phyloP scores from a whole-genome alignment of 306 rosid species.

The Quillaja saponaria region DNA sequence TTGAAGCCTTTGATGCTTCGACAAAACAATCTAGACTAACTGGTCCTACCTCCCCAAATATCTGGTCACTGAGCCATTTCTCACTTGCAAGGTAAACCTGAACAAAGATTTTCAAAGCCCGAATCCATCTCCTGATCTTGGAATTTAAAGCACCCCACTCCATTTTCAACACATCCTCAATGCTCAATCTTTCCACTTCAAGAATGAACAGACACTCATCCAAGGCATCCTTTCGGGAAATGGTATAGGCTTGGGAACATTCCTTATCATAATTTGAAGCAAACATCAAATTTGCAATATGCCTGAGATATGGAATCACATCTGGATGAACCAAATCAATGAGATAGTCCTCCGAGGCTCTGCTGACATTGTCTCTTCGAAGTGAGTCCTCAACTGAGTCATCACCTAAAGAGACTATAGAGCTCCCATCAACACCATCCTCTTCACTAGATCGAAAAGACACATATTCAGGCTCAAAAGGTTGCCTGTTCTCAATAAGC shows the following conservation, averaged over 20 bases:
- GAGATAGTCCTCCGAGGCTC: slow-evolving; percentile 60
- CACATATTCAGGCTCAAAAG: slow-evolving; percentile 67
- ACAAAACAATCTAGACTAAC: slow-evolving; percentile 58
- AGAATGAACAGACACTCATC: slow-evolving; percentile 74
- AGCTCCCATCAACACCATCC: slow-evolving; percentile 57
- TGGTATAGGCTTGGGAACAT: slow-evolving; percentile 70
- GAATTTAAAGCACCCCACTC: slow-evolving; percentile 75
- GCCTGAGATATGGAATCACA: slow-evolving; percentile 62
- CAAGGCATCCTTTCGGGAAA: slow-evolving; percentile 68
- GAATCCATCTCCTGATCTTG: slow-evolving; percentile 78
- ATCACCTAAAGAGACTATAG: slow-evolving; percentile 69
- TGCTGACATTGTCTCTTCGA: slow-evolving; percentile 58
- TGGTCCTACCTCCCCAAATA: slow-evolving; percentile 63
- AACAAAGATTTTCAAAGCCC: slow-evolving; percentile 80
- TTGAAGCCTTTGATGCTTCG: slow-evolving; percentile 79
- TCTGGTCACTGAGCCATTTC: slow-evolving; percentile 71
- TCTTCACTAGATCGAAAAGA: slow-evolving; percentile 78
- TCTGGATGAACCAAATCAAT: slow-evolving; percentile 67
- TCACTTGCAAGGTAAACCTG: slow-evolving; percentile 85
- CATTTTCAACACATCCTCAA: slow-evolving; percentile 79
- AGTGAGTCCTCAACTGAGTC: slow-evolving; percentile 65
- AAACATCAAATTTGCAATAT: slow-evolving; percentile 69
- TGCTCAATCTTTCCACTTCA: slow-evolving; percentile 81
- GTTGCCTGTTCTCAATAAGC: slow-evolving; percentile 70
- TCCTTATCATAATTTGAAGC: slow-evolving; percentile 69